Base-by-base conservation (phyloP, 2,329 filamentous ascomycete species). In the Fusarium sp. region DNA sequence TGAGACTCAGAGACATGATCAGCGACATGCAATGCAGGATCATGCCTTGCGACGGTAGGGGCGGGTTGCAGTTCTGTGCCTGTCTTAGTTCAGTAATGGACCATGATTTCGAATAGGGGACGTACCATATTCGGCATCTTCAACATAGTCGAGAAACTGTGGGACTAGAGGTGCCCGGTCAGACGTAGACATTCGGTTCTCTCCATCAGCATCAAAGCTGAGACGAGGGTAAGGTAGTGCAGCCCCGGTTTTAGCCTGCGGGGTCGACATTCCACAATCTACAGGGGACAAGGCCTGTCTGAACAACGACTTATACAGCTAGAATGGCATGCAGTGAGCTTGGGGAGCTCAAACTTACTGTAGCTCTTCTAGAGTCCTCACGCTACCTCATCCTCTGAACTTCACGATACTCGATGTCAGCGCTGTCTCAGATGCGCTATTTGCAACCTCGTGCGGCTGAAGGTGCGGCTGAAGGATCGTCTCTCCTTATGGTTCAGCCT, bases 101-200 rank as follows among this genome's bases (percentile, higher is more conserved):
- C 3, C 0, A 7, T 5, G 1, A 8, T 11, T 20, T 13, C 3
- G 7, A 3, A 6, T 13, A 22, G 3, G 3, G 2, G 1, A 24
- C 38, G 13, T 0, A 56, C 53, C 38, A 13, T 44, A 3, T 12
- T 44, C 28, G 3, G 16, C 2, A 10, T 8, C n/a, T 6, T 56
- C 11, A 16, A 1, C 7, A 7, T 16, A 8, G 6, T n/a, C 3
- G 16, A 9, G 16, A 20, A 15, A 1, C 7, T 18, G 26, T 15
- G 26, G 2, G 26, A 41, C 5, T n/a, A 54, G 22, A 30, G 35
- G 51, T 13, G 20, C 16, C 7, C 20, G 20, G 3, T 53, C 31
- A 3, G 33, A 53, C 14, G 20, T 22, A 7, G 7, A 28, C 18
- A 28, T 22, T 20, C 7, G 48, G 16, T 4, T 26, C n/a, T 24